Conservation (phyloP, 345 rosid genomes). For the Acer negundo region DNA sequence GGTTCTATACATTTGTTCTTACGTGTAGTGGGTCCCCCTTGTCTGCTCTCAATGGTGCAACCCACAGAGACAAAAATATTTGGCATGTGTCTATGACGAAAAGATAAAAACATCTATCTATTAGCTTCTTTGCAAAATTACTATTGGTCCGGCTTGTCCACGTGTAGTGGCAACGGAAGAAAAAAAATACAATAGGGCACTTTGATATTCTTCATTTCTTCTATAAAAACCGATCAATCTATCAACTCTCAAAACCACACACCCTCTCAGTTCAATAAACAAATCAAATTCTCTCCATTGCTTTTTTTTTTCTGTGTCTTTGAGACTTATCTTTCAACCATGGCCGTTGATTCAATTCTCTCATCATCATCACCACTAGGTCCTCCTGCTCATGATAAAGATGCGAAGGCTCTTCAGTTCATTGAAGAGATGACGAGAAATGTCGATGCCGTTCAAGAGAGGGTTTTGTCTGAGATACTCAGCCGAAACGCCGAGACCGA, state of each 20-base stretch:
- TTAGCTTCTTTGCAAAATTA: conserved; percentile 16
- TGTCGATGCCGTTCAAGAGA: conserved; percentile 55
- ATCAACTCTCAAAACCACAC: no score
- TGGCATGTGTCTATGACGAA: conserved; percentile 17
- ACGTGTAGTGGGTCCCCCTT: conserved; percentile 43
- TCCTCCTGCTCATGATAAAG: conserved; percentile 51
- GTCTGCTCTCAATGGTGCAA: conserved; percentile 35
- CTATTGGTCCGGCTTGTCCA: neutral
- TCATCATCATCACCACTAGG: conserved; percentile 45
- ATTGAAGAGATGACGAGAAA: conserved; percentile 66
- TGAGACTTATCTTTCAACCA: conserved; percentile 8
- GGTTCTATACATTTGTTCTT: conserved; percentile 4
- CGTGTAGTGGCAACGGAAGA: conserved; percentile 6
- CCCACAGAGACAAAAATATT: conserved; percentile 20
- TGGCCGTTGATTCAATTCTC: conserved; percentile 61
- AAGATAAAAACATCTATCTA: conserved; percentile 3
- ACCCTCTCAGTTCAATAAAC: no score
- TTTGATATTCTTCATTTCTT: neutral
- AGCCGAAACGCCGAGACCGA: conserved; percentile 59
- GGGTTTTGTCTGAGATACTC: conserved; percentile 54
- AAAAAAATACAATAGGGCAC: neutral
- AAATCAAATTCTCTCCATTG: no score
- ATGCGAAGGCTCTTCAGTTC: conserved; percentile 61
- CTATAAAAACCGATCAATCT: conserved; percentile 25
- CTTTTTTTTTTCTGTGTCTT: neutral